These are phyloP conservation scores for Acephala macrosclerotiorum DNA, from an alignment of 2,329 filamentous ascomycete genomes.

Conservation along the genomic window DNA sequence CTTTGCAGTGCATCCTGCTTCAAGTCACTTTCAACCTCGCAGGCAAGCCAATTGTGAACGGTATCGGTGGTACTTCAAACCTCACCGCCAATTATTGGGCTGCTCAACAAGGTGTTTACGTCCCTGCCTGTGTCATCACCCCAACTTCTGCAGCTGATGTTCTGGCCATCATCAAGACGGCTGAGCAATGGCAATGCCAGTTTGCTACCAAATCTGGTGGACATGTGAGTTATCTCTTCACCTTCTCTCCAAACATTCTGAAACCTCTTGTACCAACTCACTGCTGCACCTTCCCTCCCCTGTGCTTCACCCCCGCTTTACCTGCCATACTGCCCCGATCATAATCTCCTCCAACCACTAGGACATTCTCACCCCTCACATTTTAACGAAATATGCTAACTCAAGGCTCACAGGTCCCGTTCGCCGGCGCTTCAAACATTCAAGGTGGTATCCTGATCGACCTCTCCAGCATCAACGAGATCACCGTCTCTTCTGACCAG, in stretches of 20 bases:
- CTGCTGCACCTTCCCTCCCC: too few relatives aligned
- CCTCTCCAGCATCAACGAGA: constrained; percentile 41
- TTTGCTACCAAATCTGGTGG: constrained; percentile 7
- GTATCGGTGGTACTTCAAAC: not conserved
- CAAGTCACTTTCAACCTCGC: not conserved
- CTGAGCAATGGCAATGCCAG: not conserved
- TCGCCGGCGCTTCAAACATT: not conserved
- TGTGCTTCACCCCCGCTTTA: too few relatives aligned
- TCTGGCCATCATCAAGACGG: not conserved
- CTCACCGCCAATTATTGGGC: not conserved
- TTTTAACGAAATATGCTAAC: too few relatives aligned
- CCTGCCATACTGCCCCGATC: too few relatives aligned
- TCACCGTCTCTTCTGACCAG: constrained; percentile 35
- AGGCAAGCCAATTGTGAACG: not conserved
- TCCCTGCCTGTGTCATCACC: not conserved
- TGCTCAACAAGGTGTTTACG: not conserved
- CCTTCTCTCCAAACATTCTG: too few relatives aligned
- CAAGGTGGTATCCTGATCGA: constrained; percentile 56
- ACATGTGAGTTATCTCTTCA: not conserved
- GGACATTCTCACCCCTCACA: too few relatives aligned
- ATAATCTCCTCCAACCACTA: too few relatives aligned
- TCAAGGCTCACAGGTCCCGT: not conserved
- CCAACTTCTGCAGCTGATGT: not conserved
- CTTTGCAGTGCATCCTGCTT: not conserved
- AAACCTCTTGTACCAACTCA: too few relatives aligned